A percentile compares a stretch with the other conserved stretches of the same genome.
phyloP scores from a whole-genome alignment of 2,329 filamentous ascomycete species.

The Colletotrichum nymphaeae region DNA sequence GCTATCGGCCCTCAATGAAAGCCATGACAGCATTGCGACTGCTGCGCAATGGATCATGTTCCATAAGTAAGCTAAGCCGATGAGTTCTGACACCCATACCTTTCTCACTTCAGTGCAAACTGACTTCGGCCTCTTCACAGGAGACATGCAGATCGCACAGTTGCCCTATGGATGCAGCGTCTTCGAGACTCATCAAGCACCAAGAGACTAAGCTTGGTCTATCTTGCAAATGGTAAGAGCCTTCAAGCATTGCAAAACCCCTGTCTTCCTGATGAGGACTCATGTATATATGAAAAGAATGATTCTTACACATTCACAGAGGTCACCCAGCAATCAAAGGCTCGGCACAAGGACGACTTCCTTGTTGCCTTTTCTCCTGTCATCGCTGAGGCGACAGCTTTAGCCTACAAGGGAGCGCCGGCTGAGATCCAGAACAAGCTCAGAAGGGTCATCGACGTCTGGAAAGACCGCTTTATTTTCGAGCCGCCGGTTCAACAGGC shows the following conservation, averaged over 20 bases:
- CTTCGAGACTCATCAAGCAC: constrained; percentile 87
- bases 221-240: constrained; percentile 88
- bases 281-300: not conserved
- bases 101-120: constrained; percentile 8
- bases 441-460: constrained; percentile 91
- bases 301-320: constrained; percentile 64
- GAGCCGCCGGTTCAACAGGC: constrained; percentile 82
- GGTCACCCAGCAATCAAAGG: constrained; percentile 96
- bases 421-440: constrained; percentile 90
- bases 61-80: constrained; percentile 63
- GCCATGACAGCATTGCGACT: constrained; percentile 95
- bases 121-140: constrained; percentile 56
- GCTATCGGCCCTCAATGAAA: constrained; percentile 94
- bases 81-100: not conserved
- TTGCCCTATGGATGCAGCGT: constrained; percentile 89
- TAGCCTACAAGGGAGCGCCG: constrained; percentile 91
- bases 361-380: constrained; percentile 90
- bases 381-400: constrained; percentile 88
- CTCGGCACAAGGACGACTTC: constrained; percentile 92
- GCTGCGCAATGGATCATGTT: constrained; percentile 99
- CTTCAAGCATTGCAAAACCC: not conserved
- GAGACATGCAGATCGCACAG: constrained; percentile 91
- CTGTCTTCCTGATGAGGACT: not conserved
- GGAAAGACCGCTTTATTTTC: constrained; percentile 89
- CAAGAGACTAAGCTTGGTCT: constrained; percentile 91